Base-by-base conservation (phyloP, 768 basidiomycete genomes). In the Hysterangium stoloniferum region DNA sequence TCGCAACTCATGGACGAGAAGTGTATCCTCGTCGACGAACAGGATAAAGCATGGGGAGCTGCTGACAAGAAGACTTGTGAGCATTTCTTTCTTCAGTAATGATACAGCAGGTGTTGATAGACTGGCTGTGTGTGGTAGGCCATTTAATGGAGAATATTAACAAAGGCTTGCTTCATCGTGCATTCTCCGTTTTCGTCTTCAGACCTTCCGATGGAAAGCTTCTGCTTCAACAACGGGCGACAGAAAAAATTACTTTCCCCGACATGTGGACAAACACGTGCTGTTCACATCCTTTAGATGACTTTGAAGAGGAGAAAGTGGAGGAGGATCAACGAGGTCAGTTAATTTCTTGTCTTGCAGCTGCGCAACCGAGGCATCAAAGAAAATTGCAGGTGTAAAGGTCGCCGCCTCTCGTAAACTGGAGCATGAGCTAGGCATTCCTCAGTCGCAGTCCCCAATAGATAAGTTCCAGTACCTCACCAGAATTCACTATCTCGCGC, bases 211-310 rank as follows among this genome's bases (percentile, higher is more conserved):
- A 97, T 65, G 96, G 96, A 40, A 88, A 84, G 66, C 76, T 99
- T 15, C 74, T 99, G 24, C 76, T 99, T 38, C 96, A 99, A 65
- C 91, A 92, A 66, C 80, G 96, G 32, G 96, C 96, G 17, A 74
- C 83, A n/a, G 93, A 95, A 71, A 99, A 99, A 74, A 99, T 99
- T 63, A 99, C 96, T 6, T 99, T 99, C 71, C 96, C 96, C 4
- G 78, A 89, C 59, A 93, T 97, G 93, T 99, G 96, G 96, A 99
- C 96, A 28, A 99, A 99, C 68, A 98, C 96, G 6, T 99, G 96
- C 65, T 99, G 95, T 70, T 93, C 90, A 20, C 95, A 99, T 63
- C 95, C 95, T 15, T 74, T 99, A 44, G 83, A 89, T 58, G 96
- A 98, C 68, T 89, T 92, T 57, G 85, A 84, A 54, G 77, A 79